Evolutionary conservation across 1,284 basidiomycete species (phyloP).

Genomic region (Ceratobasidium sp.): DNA sequence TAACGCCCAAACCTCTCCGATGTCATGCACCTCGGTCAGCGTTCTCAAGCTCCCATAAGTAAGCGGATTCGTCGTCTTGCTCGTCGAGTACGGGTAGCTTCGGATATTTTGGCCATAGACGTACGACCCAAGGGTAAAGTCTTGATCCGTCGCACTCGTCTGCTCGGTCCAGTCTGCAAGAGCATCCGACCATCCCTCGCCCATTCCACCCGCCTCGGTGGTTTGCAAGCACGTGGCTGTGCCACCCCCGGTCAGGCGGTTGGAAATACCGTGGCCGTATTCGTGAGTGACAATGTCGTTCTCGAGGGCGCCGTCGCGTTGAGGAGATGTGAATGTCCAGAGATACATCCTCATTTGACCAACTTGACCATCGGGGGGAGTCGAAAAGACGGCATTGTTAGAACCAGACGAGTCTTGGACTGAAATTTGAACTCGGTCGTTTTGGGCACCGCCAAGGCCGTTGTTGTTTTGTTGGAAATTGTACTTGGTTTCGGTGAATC

Average conservation of each 20-base stretch:
- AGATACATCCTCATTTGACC: conserved; percentile 37
- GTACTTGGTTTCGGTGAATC: conserved; percentile 39
- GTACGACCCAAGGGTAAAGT: conserved; percentile 37
- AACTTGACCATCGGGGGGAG: conserved; percentile 30
- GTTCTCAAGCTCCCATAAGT: conserved; percentile 31
- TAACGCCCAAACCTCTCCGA: conserved; percentile 40
- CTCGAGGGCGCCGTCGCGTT: conserved; percentile 38
- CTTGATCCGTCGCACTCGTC: conserved; percentile 24
- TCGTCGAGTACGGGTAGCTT: conserved; percentile 38
- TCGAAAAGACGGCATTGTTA: conserved; percentile 40
- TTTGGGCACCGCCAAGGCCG: conserved; percentile 37
- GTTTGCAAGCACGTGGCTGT: conserved; percentile 2
- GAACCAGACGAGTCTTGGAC: conserved; percentile 39
- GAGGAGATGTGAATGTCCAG: conserved; percentile 36
- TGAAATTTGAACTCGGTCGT: conserved; percentile 39
- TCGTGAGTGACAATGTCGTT: conserved; percentile 39
- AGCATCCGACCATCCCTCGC: conserved; percentile 40
- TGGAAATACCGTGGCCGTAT: conserved; percentile 34
- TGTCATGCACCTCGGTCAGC: conserved; percentile 26
- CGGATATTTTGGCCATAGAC: conserved; percentile 31
- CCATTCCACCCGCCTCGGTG: conserved; percentile 36
- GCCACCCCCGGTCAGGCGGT: conserved; percentile 36
- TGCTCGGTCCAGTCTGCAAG: conserved; percentile 37
- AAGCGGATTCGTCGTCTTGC: conserved; percentile 35
- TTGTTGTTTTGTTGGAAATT: conserved; percentile 42